Percentiles rank a stretch among this genome's conserved stretches.
phyloP scores from a whole-genome alignment of 768 basidiomycete genomes.

The Psilocybe cubensis region DNA sequence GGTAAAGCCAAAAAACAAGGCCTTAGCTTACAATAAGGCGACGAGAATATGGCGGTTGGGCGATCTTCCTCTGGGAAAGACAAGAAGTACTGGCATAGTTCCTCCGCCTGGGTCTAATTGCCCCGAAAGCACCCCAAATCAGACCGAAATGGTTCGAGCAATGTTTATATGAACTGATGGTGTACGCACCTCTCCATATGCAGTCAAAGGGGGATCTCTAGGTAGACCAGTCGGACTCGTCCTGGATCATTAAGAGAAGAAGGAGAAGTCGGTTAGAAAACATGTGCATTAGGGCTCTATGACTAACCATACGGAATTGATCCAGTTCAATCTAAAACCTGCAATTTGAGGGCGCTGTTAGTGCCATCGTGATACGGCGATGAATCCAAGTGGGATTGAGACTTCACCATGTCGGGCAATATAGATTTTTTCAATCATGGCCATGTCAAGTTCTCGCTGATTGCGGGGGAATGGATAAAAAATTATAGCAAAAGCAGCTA shows the following conservation, averaged over 20 bases:
- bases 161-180: not conserved
- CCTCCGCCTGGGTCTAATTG: slow-evolving; percentile 67
- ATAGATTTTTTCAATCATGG: slow-evolving; percentile 66
- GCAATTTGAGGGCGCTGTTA: slow-evolving; percentile 8
- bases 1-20: not conserved
- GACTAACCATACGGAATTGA: slow-evolving; percentile 63
- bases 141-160: slow-evolving; percentile 1
- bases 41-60: slow-evolving; percentile 83
- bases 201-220: slow-evolving; percentile 75
- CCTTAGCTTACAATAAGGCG: slow-evolving; percentile 70
- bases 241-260: slow-evolving; percentile 40
- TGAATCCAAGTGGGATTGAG: not conserved
- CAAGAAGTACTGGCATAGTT: slow-evolving; percentile 66
- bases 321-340: slow-evolving; percentile 83
- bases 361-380: not conserved
- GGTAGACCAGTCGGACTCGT: slow-evolving; percentile 66
- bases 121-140: slow-evolving; percentile 3
- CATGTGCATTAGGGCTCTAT: not conserved
- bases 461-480: slow-evolving; percentile 14
- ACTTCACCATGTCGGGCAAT: slow-evolving; percentile 67
- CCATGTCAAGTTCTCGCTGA: slow-evolving; percentile 17
- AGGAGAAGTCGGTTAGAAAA: not conserved
- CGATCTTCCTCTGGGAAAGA: slow-evolving; percentile 66
- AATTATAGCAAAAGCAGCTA: slow-evolving; percentile 14
- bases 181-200: slow-evolving; percentile 61